Evolutionary conservation across 2,329 filamentous ascomycete genomes (phyloP).

Genomic region (Alternaria dauci): DNA sequence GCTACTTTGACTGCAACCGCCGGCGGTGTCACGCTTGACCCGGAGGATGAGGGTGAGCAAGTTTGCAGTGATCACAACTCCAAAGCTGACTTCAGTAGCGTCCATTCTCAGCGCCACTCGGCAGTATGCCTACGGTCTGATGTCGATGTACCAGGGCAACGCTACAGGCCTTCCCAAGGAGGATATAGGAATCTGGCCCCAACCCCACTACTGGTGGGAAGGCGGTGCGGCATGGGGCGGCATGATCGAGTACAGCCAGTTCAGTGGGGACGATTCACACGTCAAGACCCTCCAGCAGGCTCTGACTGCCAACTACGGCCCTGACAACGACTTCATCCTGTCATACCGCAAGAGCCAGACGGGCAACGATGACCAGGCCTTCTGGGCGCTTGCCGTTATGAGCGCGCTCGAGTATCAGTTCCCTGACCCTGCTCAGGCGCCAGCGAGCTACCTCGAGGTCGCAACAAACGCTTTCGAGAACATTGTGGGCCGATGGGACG

Average conservation of each 20-base stretch:
- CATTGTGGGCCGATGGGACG: conserved; percentile 75
- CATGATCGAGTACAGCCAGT: conserved; percentile 56
- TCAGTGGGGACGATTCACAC: conserved; percentile 57
- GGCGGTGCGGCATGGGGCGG: conserved; percentile 52
- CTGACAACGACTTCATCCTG: conserved; percentile 55
- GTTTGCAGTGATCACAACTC: neutral
- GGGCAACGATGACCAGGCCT: conserved; percentile 78
- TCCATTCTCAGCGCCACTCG: conserved; percentile 41
- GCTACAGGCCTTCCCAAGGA: conserved; percentile 30
- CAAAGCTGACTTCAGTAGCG: conserved; percentile 15
- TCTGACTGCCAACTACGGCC: conserved; percentile 55
- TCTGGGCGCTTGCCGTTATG: conserved; percentile 75
- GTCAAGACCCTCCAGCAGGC: conserved; percentile 52
- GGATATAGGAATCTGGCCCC: conserved; percentile 53
- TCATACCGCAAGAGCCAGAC: conserved; percentile 51
- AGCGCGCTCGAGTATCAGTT: conserved; percentile 74
- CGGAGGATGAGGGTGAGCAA: conserved; percentile 37
- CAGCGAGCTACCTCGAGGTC: conserved; percentile 67
- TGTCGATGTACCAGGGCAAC: conserved; percentile 47
- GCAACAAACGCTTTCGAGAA: conserved; percentile 76
- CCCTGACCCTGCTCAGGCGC: conserved; percentile 62
- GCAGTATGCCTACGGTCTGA: conserved; percentile 46
- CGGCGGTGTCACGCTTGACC: conserved; percentile 41
- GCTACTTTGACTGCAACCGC: conserved; percentile 39
- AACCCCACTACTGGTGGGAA: conserved; percentile 60